Evolutionary conservation across 2,329 filamentous ascomycete genomes (phyloP), one percentile per base, ranked within the genome.

Genomic region (Ascochyta clinopodiicola): DNA sequence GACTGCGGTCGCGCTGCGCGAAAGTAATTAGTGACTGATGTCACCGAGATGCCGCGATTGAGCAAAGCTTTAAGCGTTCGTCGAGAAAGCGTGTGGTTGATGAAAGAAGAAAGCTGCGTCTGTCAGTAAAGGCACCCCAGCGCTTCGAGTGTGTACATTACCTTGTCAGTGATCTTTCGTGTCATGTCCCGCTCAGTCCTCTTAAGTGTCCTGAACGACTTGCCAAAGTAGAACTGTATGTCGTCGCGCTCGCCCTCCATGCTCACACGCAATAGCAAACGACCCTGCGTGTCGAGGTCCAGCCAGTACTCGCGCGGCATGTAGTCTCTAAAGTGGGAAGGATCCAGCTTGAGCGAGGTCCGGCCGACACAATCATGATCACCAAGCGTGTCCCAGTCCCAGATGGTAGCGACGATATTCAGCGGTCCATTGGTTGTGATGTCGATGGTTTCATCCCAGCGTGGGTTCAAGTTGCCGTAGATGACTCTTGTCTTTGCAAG

Each of bases 171-270:
- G 69, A 98, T 95, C 77, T 93, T 96, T 59, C 95, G 87, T 50
- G 96, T 96, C 95, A 99, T 99, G 75, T 99, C 95, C 68, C 94
- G 86, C 78, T 99, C 94, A 0, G 94, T 96, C 63, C 95, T 87
- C 81, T 98, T 98, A 65, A 99, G 82, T 57, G 94, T 92, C 42
- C 95, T 86, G 80, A 99, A 99, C 24, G 95, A 91, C 77, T 97
- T 98, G 67, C 93, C 95, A 76, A 98, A 98, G 71, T 97, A 94
- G 76, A 99, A 99, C 69, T 97, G 91, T 55, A 99, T 99, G 72
- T 99, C 95, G 72, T 99, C 95, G 60, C 95, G 86, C 78, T 99
- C 95, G 46, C 95, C 95, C 78, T 99, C 95, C 95, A 99, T 99
- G 72, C 92, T 97, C 47, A 99, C 92, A 60, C 94, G 86, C 47